Evolutionary conservation across 1,139 yeast species (phyloP).

Genomic region (Saccharomyces hybrid): DNA sequence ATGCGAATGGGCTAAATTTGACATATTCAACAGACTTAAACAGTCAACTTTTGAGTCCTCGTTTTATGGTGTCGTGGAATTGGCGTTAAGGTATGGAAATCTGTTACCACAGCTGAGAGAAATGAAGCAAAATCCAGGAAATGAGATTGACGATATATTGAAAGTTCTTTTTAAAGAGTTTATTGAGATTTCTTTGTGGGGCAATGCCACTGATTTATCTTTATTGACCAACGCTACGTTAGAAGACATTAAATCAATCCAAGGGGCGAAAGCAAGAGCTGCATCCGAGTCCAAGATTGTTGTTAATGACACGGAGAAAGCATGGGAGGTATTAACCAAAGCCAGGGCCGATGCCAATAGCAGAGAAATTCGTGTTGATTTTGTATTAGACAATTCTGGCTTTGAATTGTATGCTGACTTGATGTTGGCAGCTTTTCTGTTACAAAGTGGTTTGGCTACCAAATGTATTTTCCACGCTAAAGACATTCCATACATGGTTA

Average conservation of each 20-base stretch:
- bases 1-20: constrained; percentile 40
- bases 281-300: constrained; percentile 77
- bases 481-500: constrained; percentile 93
- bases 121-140: constrained; percentile 14
- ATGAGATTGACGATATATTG: constrained; percentile 41
- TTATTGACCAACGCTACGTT: constrained; percentile 74
- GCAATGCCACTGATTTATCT: constrained; percentile 93
- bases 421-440: constrained; percentile 61
- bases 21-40: constrained; percentile 65
- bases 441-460: constrained; percentile 59
- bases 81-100: constrained; percentile 61
- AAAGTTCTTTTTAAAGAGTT: constrained; percentile 65
- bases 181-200: constrained; percentile 89
- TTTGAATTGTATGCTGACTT: constrained; percentile 90
- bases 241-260: constrained; percentile 84
- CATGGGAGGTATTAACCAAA: constrained; percentile 49
- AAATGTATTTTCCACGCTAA: constrained; percentile 79
- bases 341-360: constrained; percentile 21
- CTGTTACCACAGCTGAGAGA: constrained; percentile 30
- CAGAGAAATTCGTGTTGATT: constrained; percentile 53
- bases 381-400: constrained; percentile 91
- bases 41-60: constrained; percentile 70
- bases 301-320: constrained; percentile 62
- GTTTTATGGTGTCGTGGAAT: constrained; percentile 68
- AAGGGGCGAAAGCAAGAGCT: constrained; percentile 82